phyloP scores from a whole-genome alignment of 306 rosid genomes.

The Prunus davidiana region DNA sequence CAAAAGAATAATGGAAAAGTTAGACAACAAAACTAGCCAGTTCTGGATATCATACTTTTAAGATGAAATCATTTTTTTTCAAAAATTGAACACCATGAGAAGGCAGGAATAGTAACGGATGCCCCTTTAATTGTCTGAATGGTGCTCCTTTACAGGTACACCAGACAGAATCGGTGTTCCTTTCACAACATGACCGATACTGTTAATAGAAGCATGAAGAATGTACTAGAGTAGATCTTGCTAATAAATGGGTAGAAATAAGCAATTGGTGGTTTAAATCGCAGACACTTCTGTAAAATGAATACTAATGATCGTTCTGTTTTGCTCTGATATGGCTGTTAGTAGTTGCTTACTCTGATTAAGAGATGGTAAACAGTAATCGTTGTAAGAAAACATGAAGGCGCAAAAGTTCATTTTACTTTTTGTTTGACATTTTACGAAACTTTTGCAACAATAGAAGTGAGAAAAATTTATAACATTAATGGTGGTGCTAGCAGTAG shows the following conservation, averaged over 20 bases:
- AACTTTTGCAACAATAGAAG: neutral
- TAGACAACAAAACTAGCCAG: neutral
- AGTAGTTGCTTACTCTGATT: neutral
- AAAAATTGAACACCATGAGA: neutral
- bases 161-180: neutral
- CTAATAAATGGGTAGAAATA: neutral
- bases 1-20: conserved; percentile 20
- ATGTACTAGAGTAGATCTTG: neutral
- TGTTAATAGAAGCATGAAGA: neutral
- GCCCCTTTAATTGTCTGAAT: neutral
- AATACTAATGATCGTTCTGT: neutral
- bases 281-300: neutral
- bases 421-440: neutral
- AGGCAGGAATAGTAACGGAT: neutral
- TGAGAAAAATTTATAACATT: neutral
- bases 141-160: neutral
- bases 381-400: neutral
- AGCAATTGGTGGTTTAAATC: neutral
- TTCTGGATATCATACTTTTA: neutral
- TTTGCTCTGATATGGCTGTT: neutral
- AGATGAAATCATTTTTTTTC: neutral
- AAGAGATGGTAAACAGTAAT: too few species aligned
- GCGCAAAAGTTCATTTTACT: neutral
- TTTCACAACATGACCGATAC: neutral
- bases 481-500: neutral